Evolutionary conservation across 257 asterid genomes (phyloP).

Genomic region (Rauvolfia tetraphylla): DNA sequence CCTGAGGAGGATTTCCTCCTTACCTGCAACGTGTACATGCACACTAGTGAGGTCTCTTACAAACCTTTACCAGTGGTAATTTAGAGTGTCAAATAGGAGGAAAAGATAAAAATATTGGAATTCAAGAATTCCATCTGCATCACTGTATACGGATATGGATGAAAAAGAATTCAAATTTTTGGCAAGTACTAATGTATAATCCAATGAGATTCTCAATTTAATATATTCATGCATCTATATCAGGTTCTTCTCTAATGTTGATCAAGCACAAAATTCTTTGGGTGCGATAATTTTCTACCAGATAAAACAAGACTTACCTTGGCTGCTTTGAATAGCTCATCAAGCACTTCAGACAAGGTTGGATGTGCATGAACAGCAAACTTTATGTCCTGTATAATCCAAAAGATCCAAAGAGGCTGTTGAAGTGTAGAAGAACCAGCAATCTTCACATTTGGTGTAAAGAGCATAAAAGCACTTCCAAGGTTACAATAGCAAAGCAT

Average conservation of each 20-base stretch:
- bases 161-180: background rate
- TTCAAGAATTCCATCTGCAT: background rate
- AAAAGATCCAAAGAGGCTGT: slow-evolving; percentile 21
- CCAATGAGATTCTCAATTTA: background rate
- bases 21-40: slow-evolving; percentile 38
- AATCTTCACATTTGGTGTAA: background rate
- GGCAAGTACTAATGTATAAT: background rate
- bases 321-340: slow-evolving; percentile 85
- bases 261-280: background rate
- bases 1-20: slow-evolving; percentile 53
- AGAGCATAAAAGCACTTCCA: slow-evolving; percentile 7
- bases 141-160: background rate
- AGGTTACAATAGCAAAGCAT: slow-evolving; percentile 2
- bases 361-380: slow-evolving; percentile 97
- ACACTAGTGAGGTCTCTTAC: slow-evolving; percentile 25
- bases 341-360: slow-evolving; percentile 89
- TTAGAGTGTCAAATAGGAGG: slow-evolving; percentile 6
- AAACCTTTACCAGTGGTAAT: slow-evolving; percentile 16
- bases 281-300: background rate
- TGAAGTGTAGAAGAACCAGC: slow-evolving; percentile 13
- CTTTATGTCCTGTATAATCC: slow-evolving; percentile 68
- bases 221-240: background rate
- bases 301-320: slow-evolving; percentile 45
- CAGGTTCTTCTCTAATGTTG: background rate
- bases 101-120: background rate